A percentile compares a stretch with the other conserved stretches of the same genome.
Conservation (phyloP, 768 basidiomycete species). For the Strobilomyces dryophilus region DNA sequence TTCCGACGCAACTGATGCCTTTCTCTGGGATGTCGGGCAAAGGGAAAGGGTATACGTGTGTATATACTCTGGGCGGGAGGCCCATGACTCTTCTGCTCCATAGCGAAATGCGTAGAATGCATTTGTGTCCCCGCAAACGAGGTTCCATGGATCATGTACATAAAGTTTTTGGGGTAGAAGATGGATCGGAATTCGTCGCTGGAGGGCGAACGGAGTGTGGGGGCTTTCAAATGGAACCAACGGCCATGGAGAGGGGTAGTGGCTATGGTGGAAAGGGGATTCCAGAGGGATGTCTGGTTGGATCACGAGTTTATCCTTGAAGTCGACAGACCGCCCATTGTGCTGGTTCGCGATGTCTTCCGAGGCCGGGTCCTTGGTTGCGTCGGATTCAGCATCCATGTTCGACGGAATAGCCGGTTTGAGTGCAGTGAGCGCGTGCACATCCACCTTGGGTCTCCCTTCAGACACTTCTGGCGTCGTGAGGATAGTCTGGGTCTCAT, state of each 20-base stretch:
- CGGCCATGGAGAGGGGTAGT: slow-evolving; percentile 41
- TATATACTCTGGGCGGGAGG: slow-evolving; percentile 24
- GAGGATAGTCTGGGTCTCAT: not conserved
- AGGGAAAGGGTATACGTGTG: slow-evolving; percentile 29
- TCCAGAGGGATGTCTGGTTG: not conserved
- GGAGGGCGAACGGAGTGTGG: slow-evolving; percentile 21
- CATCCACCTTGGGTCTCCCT: not conserved
- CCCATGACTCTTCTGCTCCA: slow-evolving; percentile 17
- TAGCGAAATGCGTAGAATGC: too few species aligned
- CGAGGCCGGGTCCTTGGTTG: too few species aligned
- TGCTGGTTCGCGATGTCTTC: not conserved
- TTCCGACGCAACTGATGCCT: slow-evolving; percentile 7
- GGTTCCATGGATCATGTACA: slow-evolving; percentile 40
- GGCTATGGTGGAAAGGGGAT: slow-evolving; percentile 27
- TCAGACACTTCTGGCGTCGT: too few species aligned
- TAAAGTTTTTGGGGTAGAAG: slow-evolving; percentile 39
- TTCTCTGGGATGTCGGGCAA: slow-evolving; percentile 1
- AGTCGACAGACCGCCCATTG: not conserved
- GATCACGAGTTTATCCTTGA: too few species aligned
- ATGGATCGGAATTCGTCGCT: slow-evolving; percentile 30
- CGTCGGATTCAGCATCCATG: not conserved
- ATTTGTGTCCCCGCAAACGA: slow-evolving; percentile 11
- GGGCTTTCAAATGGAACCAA: slow-evolving; percentile 34
- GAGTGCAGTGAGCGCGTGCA: not conserved
- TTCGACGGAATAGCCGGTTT: not conserved